Percentiles rank a stretch among this genome's conserved stretches.
Conservation (phyloP, 106 monocot genomes). For the Triglochin maritima region DNA sequence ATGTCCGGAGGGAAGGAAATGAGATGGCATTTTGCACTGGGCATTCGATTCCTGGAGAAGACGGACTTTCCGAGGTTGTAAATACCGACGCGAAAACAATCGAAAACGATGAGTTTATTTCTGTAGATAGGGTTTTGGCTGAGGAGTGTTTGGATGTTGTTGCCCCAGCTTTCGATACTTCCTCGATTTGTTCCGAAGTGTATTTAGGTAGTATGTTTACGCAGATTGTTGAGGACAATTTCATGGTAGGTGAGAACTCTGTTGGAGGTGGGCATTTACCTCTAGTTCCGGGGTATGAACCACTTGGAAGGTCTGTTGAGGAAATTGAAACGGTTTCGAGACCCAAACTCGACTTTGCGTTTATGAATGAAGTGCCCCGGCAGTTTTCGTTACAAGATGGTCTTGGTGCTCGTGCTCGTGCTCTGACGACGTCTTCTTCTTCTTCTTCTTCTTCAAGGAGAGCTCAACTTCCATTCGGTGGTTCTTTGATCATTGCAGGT, state of each 20-base stretch:
- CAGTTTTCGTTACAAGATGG: constrained; percentile 3
- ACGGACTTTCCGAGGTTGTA: too few relatives aligned
- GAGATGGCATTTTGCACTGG: too few relatives aligned
- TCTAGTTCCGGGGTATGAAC: background rate
- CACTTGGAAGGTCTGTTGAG: background rate
- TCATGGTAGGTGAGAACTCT: background rate
- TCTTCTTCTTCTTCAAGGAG: background rate
- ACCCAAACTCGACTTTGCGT: background rate
- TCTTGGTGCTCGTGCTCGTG: background rate
- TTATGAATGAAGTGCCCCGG: constrained; percentile 3
- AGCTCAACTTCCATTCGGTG: background rate
- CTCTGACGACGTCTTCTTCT: too few relatives aligned
- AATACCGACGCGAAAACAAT: too few relatives aligned
- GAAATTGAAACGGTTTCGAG: background rate
- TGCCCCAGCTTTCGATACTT: background rate
- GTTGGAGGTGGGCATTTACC: background rate
- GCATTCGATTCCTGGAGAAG: too few relatives aligned
- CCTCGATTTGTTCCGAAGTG: too few relatives aligned
- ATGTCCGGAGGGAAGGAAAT: too few relatives aligned
- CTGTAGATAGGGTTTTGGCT: background rate
- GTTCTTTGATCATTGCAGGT: constrained; percentile 4
- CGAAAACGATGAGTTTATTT: too few relatives aligned
- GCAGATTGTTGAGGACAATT: background rate
- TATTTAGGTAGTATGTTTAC: background rate
- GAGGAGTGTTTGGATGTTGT: background rate